phyloP scores from a whole-genome alignment of 1,284 basidiomycete species.

The Sanghuangporus weigelae region DNA sequence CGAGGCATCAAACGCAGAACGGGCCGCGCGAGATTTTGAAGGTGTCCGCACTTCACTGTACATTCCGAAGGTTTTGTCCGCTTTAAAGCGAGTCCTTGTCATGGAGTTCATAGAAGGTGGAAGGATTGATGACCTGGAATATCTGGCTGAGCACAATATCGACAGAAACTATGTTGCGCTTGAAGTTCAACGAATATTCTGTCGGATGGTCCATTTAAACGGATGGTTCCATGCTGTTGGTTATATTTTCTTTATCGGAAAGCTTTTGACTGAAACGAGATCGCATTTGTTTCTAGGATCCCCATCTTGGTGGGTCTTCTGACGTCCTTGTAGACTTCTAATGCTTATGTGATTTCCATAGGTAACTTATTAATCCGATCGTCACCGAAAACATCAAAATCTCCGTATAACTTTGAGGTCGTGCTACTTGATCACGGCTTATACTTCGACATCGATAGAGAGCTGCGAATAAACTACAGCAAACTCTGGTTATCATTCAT shows the following conservation, averaged over 20 bases:
- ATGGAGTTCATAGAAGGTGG: slow-evolving; percentile 94
- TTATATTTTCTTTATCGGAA: slow-evolving; percentile 14
- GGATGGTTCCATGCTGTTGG: slow-evolving; percentile 85
- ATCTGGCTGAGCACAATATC: slow-evolving; percentile 79
- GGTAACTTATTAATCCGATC: slow-evolving; percentile 92
- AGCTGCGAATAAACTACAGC: slow-evolving; percentile 75
- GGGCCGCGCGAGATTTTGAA: slow-evolving; percentile 72
- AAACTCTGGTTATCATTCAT: slow-evolving; percentile 87
- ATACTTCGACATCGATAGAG: slow-evolving; percentile 84
- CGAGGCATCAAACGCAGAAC: slow-evolving; percentile 83
- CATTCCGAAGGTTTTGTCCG: slow-evolving; percentile 84
- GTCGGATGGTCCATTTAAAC: slow-evolving; percentile 94
- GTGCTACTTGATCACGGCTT: slow-evolving; percentile 89
- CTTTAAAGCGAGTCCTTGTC: slow-evolving; percentile 82
- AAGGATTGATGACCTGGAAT: slow-evolving; percentile 85
- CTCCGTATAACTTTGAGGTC: slow-evolving; percentile 92
- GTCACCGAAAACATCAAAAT: slow-evolving; percentile 54
- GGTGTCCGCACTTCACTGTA: slow-evolving; percentile 78
- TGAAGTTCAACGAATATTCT: slow-evolving; percentile 87
- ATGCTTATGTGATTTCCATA: slow-evolving; percentile 21
- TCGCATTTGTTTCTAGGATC: slow-evolving; percentile 48
- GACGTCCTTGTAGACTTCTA: neutral
- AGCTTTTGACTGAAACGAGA: neutral
- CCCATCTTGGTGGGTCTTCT: slow-evolving; percentile 55
- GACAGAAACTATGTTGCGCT: slow-evolving; percentile 92